Percentiles rank a stretch among this genome's conserved stretches.
phyloP scores from a whole-genome alignment of 768 basidiomycete species.

The Tricholoma flavovirens region DNA sequence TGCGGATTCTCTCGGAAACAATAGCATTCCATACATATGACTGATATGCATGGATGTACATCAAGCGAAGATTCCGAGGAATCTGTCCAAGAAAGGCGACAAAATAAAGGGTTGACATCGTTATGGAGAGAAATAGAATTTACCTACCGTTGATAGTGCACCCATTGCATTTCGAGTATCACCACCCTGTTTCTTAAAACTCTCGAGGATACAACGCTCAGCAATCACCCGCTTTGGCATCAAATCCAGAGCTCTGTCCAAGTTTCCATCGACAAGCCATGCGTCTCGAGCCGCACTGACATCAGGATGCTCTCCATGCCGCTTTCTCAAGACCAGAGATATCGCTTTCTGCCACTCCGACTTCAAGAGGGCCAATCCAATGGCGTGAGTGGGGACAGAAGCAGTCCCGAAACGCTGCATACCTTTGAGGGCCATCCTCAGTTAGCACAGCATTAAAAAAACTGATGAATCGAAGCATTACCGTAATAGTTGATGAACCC shows the following conservation, averaged over 20 bases:
- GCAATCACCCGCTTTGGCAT: conserved; percentile 93
- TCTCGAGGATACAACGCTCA: conserved; percentile 88
- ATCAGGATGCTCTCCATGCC: conserved; percentile 92
- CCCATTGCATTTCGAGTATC: conserved; percentile 83
- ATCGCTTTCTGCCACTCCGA: conserved; percentile 90
- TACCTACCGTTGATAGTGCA: conserved; percentile 71
- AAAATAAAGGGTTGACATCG: neutral
- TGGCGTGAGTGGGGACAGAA: conserved; percentile 89
- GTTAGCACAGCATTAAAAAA: conserved; percentile 6
- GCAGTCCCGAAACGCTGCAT: conserved; percentile 99
- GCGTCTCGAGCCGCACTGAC: conserved; percentile 78
- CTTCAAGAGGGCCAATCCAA: conserved; percentile 84
- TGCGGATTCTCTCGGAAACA: conserved; percentile 86
- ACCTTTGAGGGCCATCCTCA: conserved; percentile 32
- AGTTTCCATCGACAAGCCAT: conserved; percentile 80
- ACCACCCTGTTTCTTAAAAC: conserved; percentile 74
- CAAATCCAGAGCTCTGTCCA: conserved; percentile 73
- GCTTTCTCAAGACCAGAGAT: conserved; percentile 70
- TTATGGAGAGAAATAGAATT: conserved; percentile 12
- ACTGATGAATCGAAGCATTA: conserved; percentile 23
- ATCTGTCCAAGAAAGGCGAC: conserved; percentile 71
- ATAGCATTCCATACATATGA: conserved; percentile 98
- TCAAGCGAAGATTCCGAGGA: conserved; percentile 87
- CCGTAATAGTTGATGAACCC: conserved; percentile 99
- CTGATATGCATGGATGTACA: conserved; percentile 99